phyloP scores from a whole-genome alignment of 1,284 basidiomycete species.

The Irpex rosettiformis region DNA sequence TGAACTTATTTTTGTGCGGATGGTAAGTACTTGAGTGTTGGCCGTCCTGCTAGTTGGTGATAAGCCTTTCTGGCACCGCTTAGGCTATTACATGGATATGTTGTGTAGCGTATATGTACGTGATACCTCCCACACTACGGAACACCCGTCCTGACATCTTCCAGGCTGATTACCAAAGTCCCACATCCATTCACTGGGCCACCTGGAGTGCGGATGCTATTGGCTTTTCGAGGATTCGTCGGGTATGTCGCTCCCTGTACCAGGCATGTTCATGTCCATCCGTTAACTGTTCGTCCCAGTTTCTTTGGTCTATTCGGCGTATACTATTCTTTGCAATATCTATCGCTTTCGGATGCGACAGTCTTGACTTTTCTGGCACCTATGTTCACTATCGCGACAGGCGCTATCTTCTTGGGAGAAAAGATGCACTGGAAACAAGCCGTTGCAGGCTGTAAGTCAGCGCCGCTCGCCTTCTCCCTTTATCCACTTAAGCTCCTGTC shows the following conservation, averaged over 20 bases:
- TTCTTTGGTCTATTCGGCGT: constrained; percentile 63
- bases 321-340: constrained; percentile 63
- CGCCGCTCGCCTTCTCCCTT: neutral
- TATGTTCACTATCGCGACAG: constrained; percentile 64
- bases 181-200: constrained; percentile 70
- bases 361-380: constrained; percentile 78
- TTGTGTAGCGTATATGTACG: constrained; percentile 43
- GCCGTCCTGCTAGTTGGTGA: neutral
- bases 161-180: constrained; percentile 49
- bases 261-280: too few relatives aligned
- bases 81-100: constrained; percentile 43
- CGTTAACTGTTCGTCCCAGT: constrained; percentile 26
- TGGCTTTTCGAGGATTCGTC: constrained; percentile 57
- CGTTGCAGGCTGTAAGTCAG: constrained; percentile 56
- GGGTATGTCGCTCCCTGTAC: constrained; percentile 40
- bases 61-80: neutral
- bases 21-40: constrained; percentile 40
- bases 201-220: constrained; percentile 55
- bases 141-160: neutral
- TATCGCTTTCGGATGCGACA: constrained; percentile 68
- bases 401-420: constrained; percentile 67
- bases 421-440: constrained; percentile 55
- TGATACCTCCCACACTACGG: neutral
- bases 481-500: neutral
- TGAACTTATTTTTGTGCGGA: constrained; percentile 50